Percentiles rank a stretch among this genome's conserved stretches.
These are phyloP conservation scores for Miscanthus lutarioriparius DNA, from an alignment of 176 grass and related monocot species.

Conservation along the genomic window DNA sequence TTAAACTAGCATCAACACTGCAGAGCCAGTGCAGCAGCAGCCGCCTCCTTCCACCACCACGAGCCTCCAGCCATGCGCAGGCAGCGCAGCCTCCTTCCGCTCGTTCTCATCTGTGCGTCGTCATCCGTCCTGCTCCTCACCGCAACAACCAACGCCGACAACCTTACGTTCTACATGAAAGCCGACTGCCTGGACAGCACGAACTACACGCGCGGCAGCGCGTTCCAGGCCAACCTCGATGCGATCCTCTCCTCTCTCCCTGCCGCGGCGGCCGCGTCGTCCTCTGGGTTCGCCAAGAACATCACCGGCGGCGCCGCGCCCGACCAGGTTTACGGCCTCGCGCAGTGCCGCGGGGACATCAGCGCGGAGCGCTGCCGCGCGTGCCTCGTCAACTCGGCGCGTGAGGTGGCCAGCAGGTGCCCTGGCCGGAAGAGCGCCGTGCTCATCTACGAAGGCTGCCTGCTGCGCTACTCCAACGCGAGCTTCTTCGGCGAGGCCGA, in stretches of 20 bases:
- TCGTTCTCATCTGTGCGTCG: too few relatives aligned
- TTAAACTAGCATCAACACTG: too few relatives aligned
- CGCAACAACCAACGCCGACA: too few relatives aligned
- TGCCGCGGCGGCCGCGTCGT: background rate
- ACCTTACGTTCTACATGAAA: too few relatives aligned
- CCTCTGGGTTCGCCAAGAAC: slow-evolving; percentile 28
- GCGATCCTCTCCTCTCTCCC: slow-evolving; percentile 21
- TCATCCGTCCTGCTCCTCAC: too few relatives aligned
- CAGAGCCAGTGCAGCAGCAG: too few relatives aligned
- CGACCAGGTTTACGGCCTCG: slow-evolving; percentile 44
- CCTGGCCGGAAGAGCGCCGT: background rate
- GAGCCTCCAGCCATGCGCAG: too few relatives aligned
- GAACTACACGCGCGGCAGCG: background rate
- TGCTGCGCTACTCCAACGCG: slow-evolving; percentile 38
- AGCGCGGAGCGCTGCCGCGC: background rate
- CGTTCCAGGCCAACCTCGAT: slow-evolving; percentile 56
- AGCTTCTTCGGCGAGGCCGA: slow-evolving; percentile 42
- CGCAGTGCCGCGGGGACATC: slow-evolving; percentile 56
- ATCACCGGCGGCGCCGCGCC: slow-evolving; percentile 12
- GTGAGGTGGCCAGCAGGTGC: slow-evolving; percentile 8
- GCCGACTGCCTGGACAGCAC: too few relatives aligned
- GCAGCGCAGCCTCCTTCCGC: too few relatives aligned
- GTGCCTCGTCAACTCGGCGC: slow-evolving; percentile 22
- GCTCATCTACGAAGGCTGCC: slow-evolving; percentile 35
- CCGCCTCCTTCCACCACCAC: too few relatives aligned